Conservation (phyloP, 192 early-diverging fungal genomes). For the Gonapodya prolifera region DNA sequence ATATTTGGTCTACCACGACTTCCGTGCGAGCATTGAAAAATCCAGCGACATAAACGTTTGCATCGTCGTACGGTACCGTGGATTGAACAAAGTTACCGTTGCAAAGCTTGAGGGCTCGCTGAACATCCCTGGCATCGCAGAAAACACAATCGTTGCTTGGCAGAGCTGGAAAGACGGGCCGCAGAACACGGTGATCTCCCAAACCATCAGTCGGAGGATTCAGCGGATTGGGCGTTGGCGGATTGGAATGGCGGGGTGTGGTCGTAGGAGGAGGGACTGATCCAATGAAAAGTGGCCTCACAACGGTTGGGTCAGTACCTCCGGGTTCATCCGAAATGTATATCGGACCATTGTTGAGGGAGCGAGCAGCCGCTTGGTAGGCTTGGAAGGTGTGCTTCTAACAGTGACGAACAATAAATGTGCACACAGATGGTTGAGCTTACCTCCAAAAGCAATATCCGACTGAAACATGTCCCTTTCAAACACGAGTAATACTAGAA, state of each 20-base stretch:
- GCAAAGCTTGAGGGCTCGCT: neutral
- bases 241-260: too few relatives aligned
- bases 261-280: neutral
- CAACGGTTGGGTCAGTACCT: neutral
- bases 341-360: conserved; percentile 5
- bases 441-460: neutral
- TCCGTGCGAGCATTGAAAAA: neutral
- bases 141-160: neutral
- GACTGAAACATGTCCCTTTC: conserved; percentile 6
- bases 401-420: neutral
- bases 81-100: neutral
- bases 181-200: conserved; percentile 1
- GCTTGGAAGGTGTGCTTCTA: neutral
- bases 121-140: neutral
- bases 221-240: neutral
- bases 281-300: neutral
- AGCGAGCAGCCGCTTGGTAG: neutral
- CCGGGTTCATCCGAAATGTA: neutral
- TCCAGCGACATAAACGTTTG: neutral
- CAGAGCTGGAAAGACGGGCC: neutral
- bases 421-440: neutral
- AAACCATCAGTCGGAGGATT: neutral
- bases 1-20: neutral
- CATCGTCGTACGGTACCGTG: neutral
- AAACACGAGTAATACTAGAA: neutral